phyloP scores from a whole-genome alignment of 345 rosid genomes.

The Streptanthus diversifolius region DNA sequence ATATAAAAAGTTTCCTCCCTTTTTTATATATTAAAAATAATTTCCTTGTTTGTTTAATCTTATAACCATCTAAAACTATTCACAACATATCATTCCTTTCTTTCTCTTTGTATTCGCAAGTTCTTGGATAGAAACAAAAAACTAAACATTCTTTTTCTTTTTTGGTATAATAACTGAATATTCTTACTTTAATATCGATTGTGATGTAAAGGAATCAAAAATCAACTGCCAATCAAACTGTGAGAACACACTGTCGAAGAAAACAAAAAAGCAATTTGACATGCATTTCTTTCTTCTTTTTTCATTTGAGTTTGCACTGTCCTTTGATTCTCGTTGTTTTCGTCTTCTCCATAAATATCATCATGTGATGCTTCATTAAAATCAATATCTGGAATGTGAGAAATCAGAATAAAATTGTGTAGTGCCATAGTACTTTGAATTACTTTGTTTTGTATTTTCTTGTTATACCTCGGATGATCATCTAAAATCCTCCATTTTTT shows the following conservation, averaged over 20 bases:
- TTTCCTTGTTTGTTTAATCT: not conserved
- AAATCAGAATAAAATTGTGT: too few relatives aligned
- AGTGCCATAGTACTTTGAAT: too few relatives aligned
- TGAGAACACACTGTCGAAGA: conserved; percentile 23
- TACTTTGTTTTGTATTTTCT: too few relatives aligned
- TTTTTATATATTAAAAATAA: not conserved
- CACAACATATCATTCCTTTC: conserved; percentile 9
- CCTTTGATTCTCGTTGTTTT: too few relatives aligned
- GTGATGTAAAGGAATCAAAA: conserved; percentile 29
- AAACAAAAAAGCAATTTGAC: conserved; percentile 33
- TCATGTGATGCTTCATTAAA: too few relatives aligned
- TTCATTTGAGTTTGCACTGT: too few relatives aligned
- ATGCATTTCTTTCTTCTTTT: too few relatives aligned
- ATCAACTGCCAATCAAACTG: conserved; percentile 31
- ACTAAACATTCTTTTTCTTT: conserved; percentile 26
- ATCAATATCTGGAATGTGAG: too few relatives aligned
- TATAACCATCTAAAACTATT: conserved; percentile 14
- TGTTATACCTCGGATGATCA: not conserved
- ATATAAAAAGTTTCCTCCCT: not conserved
- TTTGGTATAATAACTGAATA: conserved; percentile 19
- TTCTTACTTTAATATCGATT: conserved; percentile 26
- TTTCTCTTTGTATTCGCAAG: conserved; percentile 28
- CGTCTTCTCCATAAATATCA: too few relatives aligned
- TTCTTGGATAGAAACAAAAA: conserved; percentile 32
- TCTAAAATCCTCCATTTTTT: not conserved